Base-by-base conservation (phyloP, 2,329 filamentous ascomycete species). In the Fusarium sp. region DNA sequence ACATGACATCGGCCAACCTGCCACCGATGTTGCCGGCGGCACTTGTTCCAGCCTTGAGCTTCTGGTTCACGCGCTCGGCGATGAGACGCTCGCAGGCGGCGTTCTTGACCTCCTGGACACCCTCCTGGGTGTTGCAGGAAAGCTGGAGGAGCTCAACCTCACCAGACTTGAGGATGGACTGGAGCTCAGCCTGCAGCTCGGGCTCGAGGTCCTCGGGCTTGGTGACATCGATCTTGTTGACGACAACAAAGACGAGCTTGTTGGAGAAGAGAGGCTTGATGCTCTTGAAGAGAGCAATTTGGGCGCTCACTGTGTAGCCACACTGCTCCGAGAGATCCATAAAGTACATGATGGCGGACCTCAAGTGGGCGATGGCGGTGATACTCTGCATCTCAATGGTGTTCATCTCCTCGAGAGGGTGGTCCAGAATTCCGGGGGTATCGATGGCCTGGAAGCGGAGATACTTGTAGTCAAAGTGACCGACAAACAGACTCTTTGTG, bases 351-450 rank as follows among this genome's bases (percentile, higher is more conserved):
- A 99, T 97, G 66, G 96, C 96, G 48, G 95, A 97, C 79, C 96
- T 91, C 81, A 99, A 88, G 87, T 99, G 97, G 61, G 97, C 97
- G 86, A 99, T 98, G 13, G 97, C 97, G 20, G 96, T 98, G 77
- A 99, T 98, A 72, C 94, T 84, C 88, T 98, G 97, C 95, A 98
- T 98, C 85, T 99, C 97, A 81, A 99, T 99, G 5, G 97, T 98
- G 86, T 98, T 98, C 97, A 98, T 99, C 86, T 98, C 97, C 85
- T 98, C 97, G 10, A 99, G 91, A 39, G 96, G 95, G 83, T 99
- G 97, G 79, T 99, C 97, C 71, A 99, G 87, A 77, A 99, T 98
- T 88, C 97, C 97, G n/a, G 96, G 96, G 13, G 97, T 99, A 85
- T 99, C 97, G 78, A 99, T 98, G 31, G 95, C 95, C 86, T 88